Evolutionary conservation across 208 protist species (phyloP), one percentile per base, ranked within the genome.

Genomic region (Tritrichomonas foetus): DNA sequence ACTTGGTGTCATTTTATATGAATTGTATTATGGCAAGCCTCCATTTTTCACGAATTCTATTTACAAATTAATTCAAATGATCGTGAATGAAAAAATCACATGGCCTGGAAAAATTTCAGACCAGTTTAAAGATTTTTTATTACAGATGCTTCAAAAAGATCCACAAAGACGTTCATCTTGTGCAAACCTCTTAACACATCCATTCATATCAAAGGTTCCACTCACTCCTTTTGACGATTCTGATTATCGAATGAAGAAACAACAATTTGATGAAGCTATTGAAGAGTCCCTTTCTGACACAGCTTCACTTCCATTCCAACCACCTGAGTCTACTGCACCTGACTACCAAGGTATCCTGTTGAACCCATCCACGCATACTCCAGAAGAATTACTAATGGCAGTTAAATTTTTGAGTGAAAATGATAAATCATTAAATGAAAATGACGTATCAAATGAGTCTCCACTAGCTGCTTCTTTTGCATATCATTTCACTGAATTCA

Each of bases 1-100:
- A 16, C 95, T 99, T 14, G 98, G 98, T 22, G 97, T 98, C 50
- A 99, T 99, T 94, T 94, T 99, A 74, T 99, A 99, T 95, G 98
- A 99, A 94, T 94, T 99, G 8, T 98, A 97, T 94, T 97, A 97
- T 53, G 98, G 98, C 25, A 96, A 97, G 93, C 98, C 98, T 41
- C 98, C 98, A 0, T 99, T 99, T 94, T 98, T 97, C 94, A 98
- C 98, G 30, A 98, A 98, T 92, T 99, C 98, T 95, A 96, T 99
- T 13, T 98, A 98, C 94, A 97, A 97, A 27, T 95, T 99, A 22
- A 98, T 99, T 93, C 97, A 98, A 69, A 96, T 98, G 93, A 99
- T 99, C 94, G 96, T 99, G 8, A 89, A 89, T 22, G 78, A 89
- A 39, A 20, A 25, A 89, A 89, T 89, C 57, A 30, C 44, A 5